Conservation (phyloP, 257 asterid species). For the Solanum habrochaites region DNA sequence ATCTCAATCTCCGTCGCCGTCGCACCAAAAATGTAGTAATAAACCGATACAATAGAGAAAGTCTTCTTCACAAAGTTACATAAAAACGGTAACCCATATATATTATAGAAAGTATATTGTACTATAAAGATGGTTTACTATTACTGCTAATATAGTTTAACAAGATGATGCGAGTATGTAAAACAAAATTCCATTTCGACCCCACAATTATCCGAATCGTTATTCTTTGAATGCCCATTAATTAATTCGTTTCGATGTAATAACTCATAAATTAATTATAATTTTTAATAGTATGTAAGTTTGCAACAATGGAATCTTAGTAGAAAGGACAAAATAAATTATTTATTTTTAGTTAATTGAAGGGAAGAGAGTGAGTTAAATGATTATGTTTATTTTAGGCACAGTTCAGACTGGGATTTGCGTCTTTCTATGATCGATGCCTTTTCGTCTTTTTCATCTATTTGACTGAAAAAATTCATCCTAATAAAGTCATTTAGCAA, state of each 20-base stretch:
- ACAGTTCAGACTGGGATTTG: slow-evolving; percentile 13
- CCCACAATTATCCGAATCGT: not conserved
- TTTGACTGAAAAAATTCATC: not conserved
- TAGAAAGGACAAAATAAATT: not conserved
- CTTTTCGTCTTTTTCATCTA: not conserved
- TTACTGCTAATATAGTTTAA: not conserved
- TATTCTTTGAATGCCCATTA: not conserved
- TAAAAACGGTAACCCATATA: not conserved
- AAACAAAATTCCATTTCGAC: not conserved
- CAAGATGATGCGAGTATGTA: not conserved
- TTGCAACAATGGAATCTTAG: not conserved
- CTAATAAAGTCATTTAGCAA: not conserved
- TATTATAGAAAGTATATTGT: not conserved
- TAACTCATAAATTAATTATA: not conserved
- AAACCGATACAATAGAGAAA: not conserved
- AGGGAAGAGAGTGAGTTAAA: not conserved
- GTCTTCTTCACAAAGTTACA: not conserved
- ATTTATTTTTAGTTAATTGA: not conserved
- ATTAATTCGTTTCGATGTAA: not conserved
- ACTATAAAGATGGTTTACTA: not conserved
- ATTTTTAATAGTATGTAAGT: not conserved
- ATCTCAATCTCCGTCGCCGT: not conserved
- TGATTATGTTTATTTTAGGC: not conserved
- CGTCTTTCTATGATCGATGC: slow-evolving; percentile 17
- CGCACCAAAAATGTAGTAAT: not conserved